Base-by-base conservation (phyloP, 2,329 filamentous ascomycete species). In the Capronia coronata region DNA sequence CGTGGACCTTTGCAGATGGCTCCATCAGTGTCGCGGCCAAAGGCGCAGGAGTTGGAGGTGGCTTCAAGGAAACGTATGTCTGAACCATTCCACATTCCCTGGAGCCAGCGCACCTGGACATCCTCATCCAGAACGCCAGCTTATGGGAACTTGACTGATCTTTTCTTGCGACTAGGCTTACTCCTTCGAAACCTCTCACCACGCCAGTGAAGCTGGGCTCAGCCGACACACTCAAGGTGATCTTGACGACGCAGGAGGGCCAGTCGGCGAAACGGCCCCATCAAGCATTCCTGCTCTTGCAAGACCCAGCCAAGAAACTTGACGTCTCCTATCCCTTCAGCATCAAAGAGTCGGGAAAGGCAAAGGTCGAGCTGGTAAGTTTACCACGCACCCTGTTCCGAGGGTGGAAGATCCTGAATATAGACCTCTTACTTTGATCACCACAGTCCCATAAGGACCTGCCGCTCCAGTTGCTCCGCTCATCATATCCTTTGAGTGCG, bases 291-390 rank as follows among this genome's bases (percentile, higher is more conserved):
- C 76, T 98, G 46, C 76, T 93, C 13, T 70, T 98, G 50, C 83
- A 80, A 61, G 89, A 97, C 61, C 72, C 77, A 9, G 72, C 75
- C 10, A 83, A 82, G 9, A 87, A 87, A 29, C 75, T 98, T 40
- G 90, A 97, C 68, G 83, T 89, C 19, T 89, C 90, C 1, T 95
- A 91, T 63, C 82, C 89, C 1, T 76, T 98, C 61, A 83, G 73
- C 9, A 73, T 94, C 41, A 95, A 94, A 73, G 86, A 93, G 8
- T 88, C 77, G 62, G 93, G 93, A 59, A 95, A 95, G 71, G 88
- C 80, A 18, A 83, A 82, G 48, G 76, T 95, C 25, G 85, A 94
- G 61, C 73, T 98, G 68, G 90, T 97, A 78, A 58, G 84, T 74
- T 25, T 52, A 47, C 16, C n/a, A 37, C 27, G n/a, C 14, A 48